phyloP scores from a whole-genome alignment of 2,329 filamentous ascomycete genomes.

The Pseudogymnoascus sp. region DNA sequence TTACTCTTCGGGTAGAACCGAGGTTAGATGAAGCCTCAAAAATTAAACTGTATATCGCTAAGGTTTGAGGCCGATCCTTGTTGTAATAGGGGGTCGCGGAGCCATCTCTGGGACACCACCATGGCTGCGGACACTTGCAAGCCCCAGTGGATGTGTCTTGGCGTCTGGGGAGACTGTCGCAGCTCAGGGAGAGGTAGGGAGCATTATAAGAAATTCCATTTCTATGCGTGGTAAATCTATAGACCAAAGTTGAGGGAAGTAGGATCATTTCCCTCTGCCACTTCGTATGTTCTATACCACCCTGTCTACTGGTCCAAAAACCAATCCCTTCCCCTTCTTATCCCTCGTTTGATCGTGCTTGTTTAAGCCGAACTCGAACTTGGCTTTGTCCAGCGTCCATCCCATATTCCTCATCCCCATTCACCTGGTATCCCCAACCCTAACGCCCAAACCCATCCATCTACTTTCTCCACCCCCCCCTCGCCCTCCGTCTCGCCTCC shows the following conservation, averaged over 20 bases:
- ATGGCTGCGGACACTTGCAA: background rate
- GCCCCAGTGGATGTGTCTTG: background rate
- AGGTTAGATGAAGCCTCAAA: background rate
- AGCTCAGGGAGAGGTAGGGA: background rate
- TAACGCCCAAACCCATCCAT: background rate
- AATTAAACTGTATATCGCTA: background rate
- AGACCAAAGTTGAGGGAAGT: background rate
- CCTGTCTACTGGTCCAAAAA: background rate
- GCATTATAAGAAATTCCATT: background rate
- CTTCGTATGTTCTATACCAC: background rate
- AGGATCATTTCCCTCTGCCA: background rate
- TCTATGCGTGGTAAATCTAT: background rate
- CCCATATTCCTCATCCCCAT: background rate
- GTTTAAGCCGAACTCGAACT: background rate
- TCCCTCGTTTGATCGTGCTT: background rate
- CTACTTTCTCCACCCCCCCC: background rate
- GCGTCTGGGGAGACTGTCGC: background rate
- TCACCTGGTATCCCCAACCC: background rate
- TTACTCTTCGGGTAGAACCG: background rate
- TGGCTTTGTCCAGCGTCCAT: background rate
- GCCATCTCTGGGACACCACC: background rate
- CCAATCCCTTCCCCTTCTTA: background rate
- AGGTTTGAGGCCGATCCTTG: background rate
- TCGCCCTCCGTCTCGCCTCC: slow-evolving; percentile 32
- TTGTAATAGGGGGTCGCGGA: background rate